phyloP scores from a whole-genome alignment of 352 stramenopile species.

The Pseudoperonospora humuli region DNA sequence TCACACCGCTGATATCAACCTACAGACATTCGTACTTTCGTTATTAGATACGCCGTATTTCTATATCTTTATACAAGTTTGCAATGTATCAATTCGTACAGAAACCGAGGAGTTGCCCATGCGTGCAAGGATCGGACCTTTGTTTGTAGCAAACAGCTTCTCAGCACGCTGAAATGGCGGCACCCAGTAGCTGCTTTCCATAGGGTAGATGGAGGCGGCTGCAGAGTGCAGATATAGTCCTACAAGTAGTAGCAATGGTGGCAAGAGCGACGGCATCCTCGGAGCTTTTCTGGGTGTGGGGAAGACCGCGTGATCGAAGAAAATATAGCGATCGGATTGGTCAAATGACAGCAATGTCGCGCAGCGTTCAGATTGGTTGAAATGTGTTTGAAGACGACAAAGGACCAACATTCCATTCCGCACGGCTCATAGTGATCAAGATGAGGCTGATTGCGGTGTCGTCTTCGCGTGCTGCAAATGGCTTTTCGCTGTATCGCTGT shows the following conservation, averaged over 20 bases:
- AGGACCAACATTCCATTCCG: slow-evolving; percentile 20
- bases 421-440: not conserved
- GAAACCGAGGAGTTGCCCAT: slow-evolving; percentile 55
- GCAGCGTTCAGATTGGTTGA: slow-evolving; percentile 7
- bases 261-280: slow-evolving; percentile 14
- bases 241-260: slow-evolving; percentile 12
- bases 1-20: slow-evolving; percentile 59
- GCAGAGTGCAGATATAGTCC: slow-evolving; percentile 6
- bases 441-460: slow-evolving; percentile 5
- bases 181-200: slow-evolving; percentile 66
- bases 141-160: slow-evolving; percentile 77
- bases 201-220: slow-evolving; percentile 56
- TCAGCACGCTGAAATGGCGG: slow-evolving; percentile 77
- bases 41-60: not conserved
- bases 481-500: slow-evolving; percentile 1
- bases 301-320: too few species aligned
- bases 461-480: not conserved
- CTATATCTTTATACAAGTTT: not conserved
- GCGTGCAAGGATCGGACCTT: slow-evolving; percentile 58
- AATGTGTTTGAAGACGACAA: slow-evolving; percentile 33
- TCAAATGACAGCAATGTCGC: not conserved
- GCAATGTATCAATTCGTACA: slow-evolving; percentile 17
- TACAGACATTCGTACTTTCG: slow-evolving; percentile 14
- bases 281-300: slow-evolving; percentile 1
- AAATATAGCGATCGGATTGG: slow-evolving; percentile 7